These are phyloP conservation scores for Lasiosphaeriaceae sp. DNA, from an alignment of 495 filamentous ascomycete genomes.

Conservation along the genomic window DNA sequence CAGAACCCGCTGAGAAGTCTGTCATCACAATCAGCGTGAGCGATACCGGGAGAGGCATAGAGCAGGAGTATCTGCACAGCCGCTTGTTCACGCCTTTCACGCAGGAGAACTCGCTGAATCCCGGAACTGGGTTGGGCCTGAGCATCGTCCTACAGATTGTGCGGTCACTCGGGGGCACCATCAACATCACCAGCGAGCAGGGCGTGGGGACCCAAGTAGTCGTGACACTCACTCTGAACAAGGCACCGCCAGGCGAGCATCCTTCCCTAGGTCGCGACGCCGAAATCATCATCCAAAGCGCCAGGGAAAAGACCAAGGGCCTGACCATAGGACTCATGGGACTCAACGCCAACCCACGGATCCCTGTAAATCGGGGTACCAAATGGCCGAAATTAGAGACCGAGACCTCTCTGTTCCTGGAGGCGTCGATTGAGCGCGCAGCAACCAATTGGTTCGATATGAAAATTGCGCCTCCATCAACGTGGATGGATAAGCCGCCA, in stretches of 20 bases:
- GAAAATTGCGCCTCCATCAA: background rate
- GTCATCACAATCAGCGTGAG: constrained; percentile 38
- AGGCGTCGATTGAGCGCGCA: constrained; percentile 1
- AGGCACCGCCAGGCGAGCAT: background rate
- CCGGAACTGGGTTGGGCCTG: constrained; percentile 67
- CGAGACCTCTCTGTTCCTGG: background rate
- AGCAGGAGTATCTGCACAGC: constrained; percentile 60
- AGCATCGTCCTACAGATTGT: constrained; percentile 67
- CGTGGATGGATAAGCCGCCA: background rate
- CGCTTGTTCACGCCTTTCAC: constrained; percentile 67
- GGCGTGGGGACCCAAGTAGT: constrained; percentile 11
- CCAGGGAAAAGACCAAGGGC: background rate
- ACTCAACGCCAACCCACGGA: background rate
- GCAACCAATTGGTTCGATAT: background rate
- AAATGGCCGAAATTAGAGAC: background rate
- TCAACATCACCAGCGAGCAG: constrained; percentile 43
- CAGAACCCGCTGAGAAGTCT: constrained; percentile 1
- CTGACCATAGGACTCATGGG: background rate
- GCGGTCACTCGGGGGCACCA: constrained; percentile 52
- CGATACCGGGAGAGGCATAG: constrained; percentile 70
- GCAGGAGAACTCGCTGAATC: constrained; percentile 62
- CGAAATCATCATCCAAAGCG: background rate
- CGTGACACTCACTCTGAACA: background rate
- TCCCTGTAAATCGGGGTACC: background rate
- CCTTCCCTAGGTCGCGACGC: background rate